Base-by-base conservation (phyloP, 2,329 filamentous ascomycete species). In the Sclerotinia trifoliorum region DNA sequence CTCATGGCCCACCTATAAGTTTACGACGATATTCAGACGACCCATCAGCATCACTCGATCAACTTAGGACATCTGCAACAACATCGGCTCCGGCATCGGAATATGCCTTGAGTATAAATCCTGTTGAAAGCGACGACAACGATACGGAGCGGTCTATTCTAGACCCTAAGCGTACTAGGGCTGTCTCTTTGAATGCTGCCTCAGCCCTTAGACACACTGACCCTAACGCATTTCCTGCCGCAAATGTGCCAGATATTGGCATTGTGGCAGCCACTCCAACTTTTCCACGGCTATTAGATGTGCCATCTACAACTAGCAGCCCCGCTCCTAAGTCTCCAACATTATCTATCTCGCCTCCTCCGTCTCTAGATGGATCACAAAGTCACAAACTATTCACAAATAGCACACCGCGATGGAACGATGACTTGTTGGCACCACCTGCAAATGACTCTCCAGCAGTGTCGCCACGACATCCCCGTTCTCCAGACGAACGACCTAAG, bases 1-100 rank as follows among this genome's bases (percentile, higher is more conserved):
- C 91, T 35, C 88, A 89, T 73, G 85, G 90, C 24, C 86, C 88
- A 55, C 86, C 88, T 2, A 88, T 96, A 70, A 84, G 88, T 71
- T 80, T 88, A 32, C 85, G 90, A 69, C 87, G 89, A 74, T 90
- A 90, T 75, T 91, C 90, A 0, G 88, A 91, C 70, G 86, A 89
- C 55, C 73, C 74, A 39, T 69, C 69, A 10, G 52, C 67, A 19
- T 42, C 56, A 26, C 42, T 67, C 13, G 66, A 58, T 32, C 70
- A 71, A 76, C 65, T 81, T 78, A 15, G 79, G 80, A 48, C 79
- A 77, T 29, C 81, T 82, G 69, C 79, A 82, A 67, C 80, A 81
- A 68, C 81, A 83, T 71, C 79, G 79, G 65, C 78, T 82, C 52
- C 60, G 13, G 74, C 73, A 62, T 72, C 72, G 32, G 75, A 76